Evolutionary conservation across 805 yeast species (phyloP).

Genomic region (Kurtzmaniella fragi): DNA sequence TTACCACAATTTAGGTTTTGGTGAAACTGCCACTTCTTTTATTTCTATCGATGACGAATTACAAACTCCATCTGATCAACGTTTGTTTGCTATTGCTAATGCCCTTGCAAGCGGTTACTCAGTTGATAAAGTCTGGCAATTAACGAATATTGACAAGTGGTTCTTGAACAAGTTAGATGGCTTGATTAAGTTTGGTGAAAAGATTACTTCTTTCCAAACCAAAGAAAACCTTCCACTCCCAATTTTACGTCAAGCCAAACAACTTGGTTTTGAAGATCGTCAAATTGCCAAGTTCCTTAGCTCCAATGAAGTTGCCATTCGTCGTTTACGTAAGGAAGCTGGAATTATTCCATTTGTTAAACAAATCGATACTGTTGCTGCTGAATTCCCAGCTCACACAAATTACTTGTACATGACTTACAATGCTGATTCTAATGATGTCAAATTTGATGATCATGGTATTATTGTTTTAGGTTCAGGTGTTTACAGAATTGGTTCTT

Average conservation of each 20-base stretch:
- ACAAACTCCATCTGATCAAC: conserved; percentile 96
- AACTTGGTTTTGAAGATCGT: conserved; percentile 94
- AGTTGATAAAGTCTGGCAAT: conserved; percentile 85
- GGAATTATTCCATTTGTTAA: conserved; percentile 90
- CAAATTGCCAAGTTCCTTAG: conserved; percentile 86
- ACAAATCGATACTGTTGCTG: conserved; percentile 98
- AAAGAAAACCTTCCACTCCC: conserved; percentile 59
- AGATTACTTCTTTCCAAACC: conserved; percentile 51
- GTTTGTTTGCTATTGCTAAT: conserved; percentile 93
- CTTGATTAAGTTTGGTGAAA: conserved; percentile 65
- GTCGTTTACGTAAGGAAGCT: conserved; percentile 81
- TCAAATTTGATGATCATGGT: conserved; percentile 87
- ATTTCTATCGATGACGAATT: conserved; percentile 90
- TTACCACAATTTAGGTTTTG: conserved; percentile 93
- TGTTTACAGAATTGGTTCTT: conserved; percentile 97
- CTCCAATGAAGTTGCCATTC: conserved; percentile 88
- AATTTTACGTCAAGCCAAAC: conserved; percentile 81
- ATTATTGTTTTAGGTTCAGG: conserved; percentile 96
- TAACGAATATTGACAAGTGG: conserved; percentile 95
- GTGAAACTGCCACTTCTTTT: conserved; percentile 78
- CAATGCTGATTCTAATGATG: conserved; percentile 85
- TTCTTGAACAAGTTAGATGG: conserved; percentile 81
- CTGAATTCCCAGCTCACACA: conserved; percentile 96
- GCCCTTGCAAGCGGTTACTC: conserved; percentile 86
- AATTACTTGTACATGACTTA: conserved; percentile 93